Evolutionary conservation across 768 basidiomycete genomes (phyloP).

Genomic region (Candolleomyces efflorescens): DNA sequence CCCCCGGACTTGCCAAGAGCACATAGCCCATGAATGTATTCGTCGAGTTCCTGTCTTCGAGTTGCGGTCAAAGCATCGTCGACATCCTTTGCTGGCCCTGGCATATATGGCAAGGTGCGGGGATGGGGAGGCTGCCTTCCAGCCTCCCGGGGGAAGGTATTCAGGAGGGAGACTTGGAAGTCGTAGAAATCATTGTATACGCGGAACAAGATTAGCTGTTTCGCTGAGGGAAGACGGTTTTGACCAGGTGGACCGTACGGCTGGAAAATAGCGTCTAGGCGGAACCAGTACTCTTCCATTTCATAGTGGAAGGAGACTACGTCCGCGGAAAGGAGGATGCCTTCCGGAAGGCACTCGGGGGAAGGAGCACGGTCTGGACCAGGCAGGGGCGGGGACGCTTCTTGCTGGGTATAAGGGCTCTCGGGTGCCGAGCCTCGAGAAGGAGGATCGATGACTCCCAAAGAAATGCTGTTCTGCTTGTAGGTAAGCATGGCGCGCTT

Average conservation of each 20-base stretch:
- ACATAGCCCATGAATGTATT: constrained; percentile 81
- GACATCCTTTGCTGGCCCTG: constrained; percentile 83
- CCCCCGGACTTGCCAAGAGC: constrained; percentile 61
- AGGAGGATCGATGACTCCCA: constrained; percentile 80
- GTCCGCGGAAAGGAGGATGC: constrained; percentile 79
- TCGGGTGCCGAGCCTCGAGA: constrained; percentile 37
- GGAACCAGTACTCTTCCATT: constrained; percentile 97
- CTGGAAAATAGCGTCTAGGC: constrained; percentile 84
- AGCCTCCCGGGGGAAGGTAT: constrained; percentile 87
- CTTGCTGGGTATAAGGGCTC: constrained; percentile 33
- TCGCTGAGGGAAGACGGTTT: constrained; percentile 55
- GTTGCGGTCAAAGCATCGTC: constrained; percentile 80
- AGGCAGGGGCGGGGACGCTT: constrained; percentile 22
- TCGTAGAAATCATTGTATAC: constrained; percentile 98
- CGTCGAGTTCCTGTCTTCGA: constrained; percentile 79
- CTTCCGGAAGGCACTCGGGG: constrained; percentile 62
- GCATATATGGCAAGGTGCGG: constrained; percentile 94
- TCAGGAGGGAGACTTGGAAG: constrained; percentile 87
- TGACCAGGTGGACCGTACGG: constrained; percentile 67
- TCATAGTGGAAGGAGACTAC: constrained; percentile 98
- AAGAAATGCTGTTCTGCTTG: constrained; percentile 92
- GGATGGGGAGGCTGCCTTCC: constrained; percentile 64
- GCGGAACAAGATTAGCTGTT: constrained; percentile 84
- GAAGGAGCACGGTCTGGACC: constrained; percentile 30
- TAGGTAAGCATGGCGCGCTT: constrained; percentile 93